Percentiles rank a stretch among this genome's conserved stretches.
Evolutionary conservation across 805 yeast species (phyloP).

Genomic region (Cyberlindnera japonica): DNA sequence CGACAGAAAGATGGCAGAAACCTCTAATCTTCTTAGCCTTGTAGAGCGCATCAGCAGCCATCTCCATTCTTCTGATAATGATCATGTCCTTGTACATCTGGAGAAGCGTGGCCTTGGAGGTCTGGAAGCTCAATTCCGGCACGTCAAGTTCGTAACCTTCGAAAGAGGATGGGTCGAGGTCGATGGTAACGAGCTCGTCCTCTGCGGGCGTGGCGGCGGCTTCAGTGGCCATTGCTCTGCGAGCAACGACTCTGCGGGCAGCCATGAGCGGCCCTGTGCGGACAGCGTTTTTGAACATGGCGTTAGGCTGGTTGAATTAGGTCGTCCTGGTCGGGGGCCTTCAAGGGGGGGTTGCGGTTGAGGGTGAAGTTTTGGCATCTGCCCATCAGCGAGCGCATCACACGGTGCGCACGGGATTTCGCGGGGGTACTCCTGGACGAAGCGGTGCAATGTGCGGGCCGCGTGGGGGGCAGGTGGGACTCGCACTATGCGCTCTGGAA

Average conservation of each 20-base stretch:
- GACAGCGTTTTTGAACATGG: conserved; percentile 17
- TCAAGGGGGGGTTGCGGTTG: background rate
- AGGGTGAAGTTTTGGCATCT: background rate
- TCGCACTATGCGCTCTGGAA: too few species aligned
- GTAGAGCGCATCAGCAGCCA: conserved; percentile 97
- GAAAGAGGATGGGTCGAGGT: conserved; percentile 76
- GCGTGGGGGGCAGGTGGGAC: background rate
- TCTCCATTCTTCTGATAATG: conserved; percentile 93
- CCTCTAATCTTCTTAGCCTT: conserved; percentile 99
- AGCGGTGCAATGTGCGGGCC: background rate
- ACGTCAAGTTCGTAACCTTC: conserved; percentile 78
- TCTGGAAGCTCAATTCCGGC: conserved; percentile 70
- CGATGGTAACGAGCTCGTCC: conserved; percentile 40
- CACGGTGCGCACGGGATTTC: conserved; percentile 4
- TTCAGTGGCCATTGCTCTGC: conserved; percentile 28
- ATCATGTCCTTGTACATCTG: conserved; percentile 97
- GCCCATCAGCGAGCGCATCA: conserved; percentile 4
- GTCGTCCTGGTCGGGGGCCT: conserved; percentile 1
- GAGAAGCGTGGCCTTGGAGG: conserved; percentile 74
- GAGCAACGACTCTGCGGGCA: conserved; percentile 16
- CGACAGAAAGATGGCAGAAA: conserved; percentile 96
- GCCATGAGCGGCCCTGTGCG: conserved; percentile 19
- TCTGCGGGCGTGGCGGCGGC: conserved; percentile 16
- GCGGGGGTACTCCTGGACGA: conserved; percentile 1
- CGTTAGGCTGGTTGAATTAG: background rate